Evolutionary conservation across 306 rosid species (phyloP), one percentile per base, ranked within the genome.

Genomic region (Aeschynomene evenia): DNA sequence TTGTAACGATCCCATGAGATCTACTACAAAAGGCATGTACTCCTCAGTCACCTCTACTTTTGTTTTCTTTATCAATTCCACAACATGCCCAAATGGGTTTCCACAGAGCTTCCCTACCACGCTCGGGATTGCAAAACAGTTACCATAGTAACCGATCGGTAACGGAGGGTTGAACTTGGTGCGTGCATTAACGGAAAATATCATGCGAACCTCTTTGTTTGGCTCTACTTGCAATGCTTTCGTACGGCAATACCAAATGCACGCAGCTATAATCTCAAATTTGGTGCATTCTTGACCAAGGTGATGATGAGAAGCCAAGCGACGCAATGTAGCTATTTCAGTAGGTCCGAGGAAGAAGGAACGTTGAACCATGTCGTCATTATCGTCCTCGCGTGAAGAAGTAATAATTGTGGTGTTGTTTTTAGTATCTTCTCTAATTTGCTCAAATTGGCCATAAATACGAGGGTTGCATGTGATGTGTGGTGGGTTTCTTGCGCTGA

Each of bases 11-110:
- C 9, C 37, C 8, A 82, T 9, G 0, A 63, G 23, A 63, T 82
- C 80, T 0, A 75, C 77, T 2, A 57, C 3, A 0, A 83, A 85
- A 4, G 37, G 82, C 4, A 77, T 22, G 21, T 86, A 83, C 7
- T 83, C 88, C 5, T 69, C 68, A 4, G 45, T 39, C 0, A 39
- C 54, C 64, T 39, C 42, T 23, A 3, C 1, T 10, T 69, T 69
- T 34, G 12, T 81, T 34, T 34, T 67, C 14, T 49, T 57, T 21
- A 75, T 53, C 3, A 75, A 57, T 1, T 75, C 55, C 14, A 75
- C 49, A 0, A 46, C 68, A 66, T 75, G 48, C 0, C 55, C 68
- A 8, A 75, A 24, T 7, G 73, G 22, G 1, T 68, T 66, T 6
- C 4, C 40, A 0, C 42, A 21, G 0, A 69, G 58, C 24, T 70